phyloP scores from a whole-genome alignment of 768 basidiomycete species.

The Asterophora lycoperdoides region DNA sequence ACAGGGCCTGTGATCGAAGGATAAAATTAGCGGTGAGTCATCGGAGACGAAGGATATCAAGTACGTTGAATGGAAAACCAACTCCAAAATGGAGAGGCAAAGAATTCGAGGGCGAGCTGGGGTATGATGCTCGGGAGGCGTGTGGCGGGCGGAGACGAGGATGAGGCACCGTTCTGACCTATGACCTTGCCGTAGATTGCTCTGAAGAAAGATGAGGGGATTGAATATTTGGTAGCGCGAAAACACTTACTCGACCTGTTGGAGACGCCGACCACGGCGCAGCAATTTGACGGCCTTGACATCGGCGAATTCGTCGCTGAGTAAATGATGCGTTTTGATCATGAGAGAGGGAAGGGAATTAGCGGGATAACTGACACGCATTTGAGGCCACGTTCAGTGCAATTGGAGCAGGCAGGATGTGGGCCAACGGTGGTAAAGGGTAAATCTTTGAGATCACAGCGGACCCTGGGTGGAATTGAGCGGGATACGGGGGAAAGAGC shows the following conservation, averaged over 20 bases:
- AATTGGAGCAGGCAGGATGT: constrained; percentile 75
- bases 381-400: constrained; percentile 82
- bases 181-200: constrained; percentile 75
- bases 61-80: constrained; percentile 84
- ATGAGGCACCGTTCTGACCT: constrained; percentile 36
- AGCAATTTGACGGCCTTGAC: constrained; percentile 87
- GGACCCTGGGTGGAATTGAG: constrained; percentile 54
- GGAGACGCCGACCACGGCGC: constrained; percentile 70
- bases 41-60: constrained; percentile 5
- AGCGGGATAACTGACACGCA: constrained; percentile 73
- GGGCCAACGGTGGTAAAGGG: constrained; percentile 45
- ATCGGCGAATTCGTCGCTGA: constrained; percentile 87
- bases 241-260: constrained; percentile 73
- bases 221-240: constrained; percentile 3
- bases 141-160: constrained; percentile 31
- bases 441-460: constrained; percentile 89
- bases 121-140: constrained; percentile 60
- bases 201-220: constrained; percentile 32
- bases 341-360: neutral
- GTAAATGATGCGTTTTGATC: constrained; percentile 3
- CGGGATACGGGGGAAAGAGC: constrained; percentile 4
- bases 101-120: constrained; percentile 71
- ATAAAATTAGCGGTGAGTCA: neutral
- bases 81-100: constrained; percentile 79
- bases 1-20: constrained; percentile 61